Conservation (phyloP, 768 basidiomycete genomes). For the Pleurotus ostreatus region DNA sequence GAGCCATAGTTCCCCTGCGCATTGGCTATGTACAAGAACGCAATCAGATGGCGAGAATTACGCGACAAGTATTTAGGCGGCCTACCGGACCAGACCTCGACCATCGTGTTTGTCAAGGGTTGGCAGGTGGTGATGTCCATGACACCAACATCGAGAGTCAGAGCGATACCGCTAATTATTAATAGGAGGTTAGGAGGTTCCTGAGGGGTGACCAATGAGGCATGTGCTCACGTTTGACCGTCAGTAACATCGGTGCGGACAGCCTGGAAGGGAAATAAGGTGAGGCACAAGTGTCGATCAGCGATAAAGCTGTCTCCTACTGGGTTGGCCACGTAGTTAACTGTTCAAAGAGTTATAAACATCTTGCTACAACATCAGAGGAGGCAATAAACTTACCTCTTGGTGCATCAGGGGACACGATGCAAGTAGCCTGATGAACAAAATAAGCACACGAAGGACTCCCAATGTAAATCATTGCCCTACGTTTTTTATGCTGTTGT, state of each 20-base stretch:
- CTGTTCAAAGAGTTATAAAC: background rate
- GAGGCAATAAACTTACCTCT: slow-evolving; percentile 8
- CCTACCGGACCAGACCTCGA: slow-evolving; percentile 32
- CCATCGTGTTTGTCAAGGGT: slow-evolving; percentile 31
- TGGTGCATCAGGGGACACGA: slow-evolving; percentile 17
- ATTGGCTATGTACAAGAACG: slow-evolving; percentile 22
- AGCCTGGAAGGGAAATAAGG: slow-evolving; percentile 12
- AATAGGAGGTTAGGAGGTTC: no score
- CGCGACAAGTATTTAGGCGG: background rate
- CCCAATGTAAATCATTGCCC: background rate
- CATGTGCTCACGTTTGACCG: slow-evolving; percentile 20
- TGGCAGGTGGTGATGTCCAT: slow-evolving; percentile 36
- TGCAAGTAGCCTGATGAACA: slow-evolving; percentile 17
- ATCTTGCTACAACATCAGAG: background rate
- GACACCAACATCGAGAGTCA: slow-evolving; percentile 34
- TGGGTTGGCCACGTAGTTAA: slow-evolving; percentile 16
- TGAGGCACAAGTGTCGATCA: background rate
- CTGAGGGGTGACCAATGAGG: no score
- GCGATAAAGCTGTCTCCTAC: slow-evolving; percentile 2
- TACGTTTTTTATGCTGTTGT: slow-evolving; percentile 19
- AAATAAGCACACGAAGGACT: background rate
- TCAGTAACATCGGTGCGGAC: slow-evolving; percentile 23
- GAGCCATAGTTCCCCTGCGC: slow-evolving; percentile 28
- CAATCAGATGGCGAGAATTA: background rate
- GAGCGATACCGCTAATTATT: slow-evolving; percentile 25